Evolutionary conservation across 2,329 filamentous ascomycete species (phyloP).

Genomic region (Ophiostoma montium): DNA sequence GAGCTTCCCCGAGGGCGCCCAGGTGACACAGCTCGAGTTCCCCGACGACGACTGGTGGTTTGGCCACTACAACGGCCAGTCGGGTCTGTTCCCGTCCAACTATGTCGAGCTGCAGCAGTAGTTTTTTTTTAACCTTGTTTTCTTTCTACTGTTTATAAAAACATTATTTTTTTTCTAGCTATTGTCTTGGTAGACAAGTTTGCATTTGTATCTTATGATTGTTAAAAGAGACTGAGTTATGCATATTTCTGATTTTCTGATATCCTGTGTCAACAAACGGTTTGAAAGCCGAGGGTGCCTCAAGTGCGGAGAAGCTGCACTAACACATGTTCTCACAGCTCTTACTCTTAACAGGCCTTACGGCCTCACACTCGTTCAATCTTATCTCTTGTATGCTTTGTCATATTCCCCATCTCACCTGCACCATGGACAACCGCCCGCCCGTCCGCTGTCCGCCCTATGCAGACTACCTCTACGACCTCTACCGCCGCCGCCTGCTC

Average conservation of each 20-base stretch:
- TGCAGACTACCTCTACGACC: conserved; percentile 19
- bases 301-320: not conserved
- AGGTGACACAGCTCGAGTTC: conserved; percentile 74
- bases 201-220: too few species aligned
- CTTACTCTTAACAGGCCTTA: too few species aligned
- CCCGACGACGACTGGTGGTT: conserved; percentile 99
- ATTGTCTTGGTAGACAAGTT: not conserved
- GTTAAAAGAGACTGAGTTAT: not conserved
- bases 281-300: not conserved
- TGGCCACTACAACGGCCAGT: conserved; percentile 64
- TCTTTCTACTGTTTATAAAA: not conserved
- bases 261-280: not conserved
- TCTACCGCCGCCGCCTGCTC: conserved; percentile 39
- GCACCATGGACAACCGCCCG: not conserved
- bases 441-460: conserved; percentile 12
- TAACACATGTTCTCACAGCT: too few species aligned
- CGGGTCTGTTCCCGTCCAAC: conserved; percentile 71
- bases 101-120: conserved; percentile 44
- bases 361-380: not conserved
- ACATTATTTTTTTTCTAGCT: not conserved
- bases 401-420: not conserved
- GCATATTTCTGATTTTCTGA: not conserved
- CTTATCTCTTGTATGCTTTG: not conserved
- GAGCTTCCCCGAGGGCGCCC: conserved; percentile 82
- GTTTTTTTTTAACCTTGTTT: not conserved